Conservation (phyloP, 768 basidiomycete species). For the Tricholoma sp. region DNA sequence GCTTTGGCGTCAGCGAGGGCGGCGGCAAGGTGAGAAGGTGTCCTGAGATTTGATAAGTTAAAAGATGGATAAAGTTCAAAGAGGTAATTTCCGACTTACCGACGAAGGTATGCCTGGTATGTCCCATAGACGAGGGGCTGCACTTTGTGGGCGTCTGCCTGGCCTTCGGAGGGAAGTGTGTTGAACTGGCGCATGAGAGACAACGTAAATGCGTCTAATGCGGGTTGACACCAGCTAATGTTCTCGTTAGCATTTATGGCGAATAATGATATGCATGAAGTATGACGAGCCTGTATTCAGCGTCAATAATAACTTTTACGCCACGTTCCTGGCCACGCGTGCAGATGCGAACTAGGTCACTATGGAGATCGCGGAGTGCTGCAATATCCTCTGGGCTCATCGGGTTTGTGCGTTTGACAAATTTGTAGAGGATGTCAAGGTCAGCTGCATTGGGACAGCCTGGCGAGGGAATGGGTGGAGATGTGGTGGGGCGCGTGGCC, state of each 20-base stretch:
- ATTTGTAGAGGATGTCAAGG: slow-evolving; percentile 41
- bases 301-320: slow-evolving; percentile 75
- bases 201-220: slow-evolving; percentile 75
- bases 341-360: slow-evolving; percentile 63
- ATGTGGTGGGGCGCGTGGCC: slow-evolving; percentile 29
- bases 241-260: background rate
- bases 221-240: slow-evolving; percentile 66
- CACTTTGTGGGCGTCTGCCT: slow-evolving; percentile 10
- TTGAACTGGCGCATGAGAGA: slow-evolving; percentile 79
- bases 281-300: slow-evolving; percentile 62
- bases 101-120: slow-evolving; percentile 82
- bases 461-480: slow-evolving; percentile 53
- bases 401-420: slow-evolving; percentile 3
- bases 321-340: slow-evolving; percentile 51
- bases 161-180: slow-evolving; percentile 21
- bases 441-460: slow-evolving; percentile 60
- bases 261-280: background rate
- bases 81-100: slow-evolving; percentile 34
- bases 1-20: slow-evolving; percentile 60
- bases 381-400: slow-evolving; percentile 54
- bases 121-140: slow-evolving; percentile 81
- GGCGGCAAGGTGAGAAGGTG: slow-evolving; percentile 60
- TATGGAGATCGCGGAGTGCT: slow-evolving; percentile 55
- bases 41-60: slow-evolving; percentile 34
- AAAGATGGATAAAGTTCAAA: background rate